Percentiles rank a stretch among this genome's conserved stretches.
phyloP scores from a whole-genome alignment of 495 filamentous ascomycete genomes.

The Talaromyces ruber region DNA sequence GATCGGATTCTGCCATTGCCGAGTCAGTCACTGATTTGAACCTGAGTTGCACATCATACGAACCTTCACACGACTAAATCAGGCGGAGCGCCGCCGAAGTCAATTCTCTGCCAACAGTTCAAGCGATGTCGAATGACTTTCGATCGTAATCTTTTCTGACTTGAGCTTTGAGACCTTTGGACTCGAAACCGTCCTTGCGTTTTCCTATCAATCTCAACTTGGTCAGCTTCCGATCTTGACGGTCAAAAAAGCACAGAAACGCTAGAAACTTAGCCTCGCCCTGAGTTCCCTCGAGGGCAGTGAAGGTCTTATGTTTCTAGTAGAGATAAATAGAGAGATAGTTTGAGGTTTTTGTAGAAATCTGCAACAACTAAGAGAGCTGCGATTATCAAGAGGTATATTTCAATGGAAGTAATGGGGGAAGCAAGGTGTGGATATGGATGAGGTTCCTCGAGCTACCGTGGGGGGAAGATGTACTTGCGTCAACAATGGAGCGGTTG shows the following conservation, averaged over 20 bases:
- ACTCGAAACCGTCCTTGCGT: slow-evolving; percentile 5
- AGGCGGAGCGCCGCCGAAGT: slow-evolving; percentile 1
- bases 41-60: not conserved
- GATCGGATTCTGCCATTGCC: not conserved
- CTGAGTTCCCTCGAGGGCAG: slow-evolving; percentile 6
- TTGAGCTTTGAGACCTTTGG: slow-evolving; percentile 3
- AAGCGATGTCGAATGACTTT: not conserved
- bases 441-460: not conserved
- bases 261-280: slow-evolving; percentile 10
- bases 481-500: slow-evolving; percentile 7
- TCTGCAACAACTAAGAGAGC: not conserved
- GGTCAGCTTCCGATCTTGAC: slow-evolving; percentile 7
- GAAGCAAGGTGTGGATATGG: slow-evolving; percentile 1
- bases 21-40: not conserved
- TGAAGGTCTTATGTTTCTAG: slow-evolving; percentile 4
- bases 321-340: not conserved
- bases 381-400: not conserved
- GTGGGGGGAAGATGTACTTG: not conserved
- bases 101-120: not conserved
- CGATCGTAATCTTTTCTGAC: slow-evolving; percentile 2
- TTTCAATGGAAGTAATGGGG: not conserved
- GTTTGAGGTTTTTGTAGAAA: not conserved
- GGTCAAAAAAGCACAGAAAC: not conserved
- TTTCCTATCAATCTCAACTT: slow-evolving; percentile 5
- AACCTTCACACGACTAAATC: not conserved